Base-by-base conservation (phyloP, 352 stramenopile species). In the Pythium periplocum region DNA sequence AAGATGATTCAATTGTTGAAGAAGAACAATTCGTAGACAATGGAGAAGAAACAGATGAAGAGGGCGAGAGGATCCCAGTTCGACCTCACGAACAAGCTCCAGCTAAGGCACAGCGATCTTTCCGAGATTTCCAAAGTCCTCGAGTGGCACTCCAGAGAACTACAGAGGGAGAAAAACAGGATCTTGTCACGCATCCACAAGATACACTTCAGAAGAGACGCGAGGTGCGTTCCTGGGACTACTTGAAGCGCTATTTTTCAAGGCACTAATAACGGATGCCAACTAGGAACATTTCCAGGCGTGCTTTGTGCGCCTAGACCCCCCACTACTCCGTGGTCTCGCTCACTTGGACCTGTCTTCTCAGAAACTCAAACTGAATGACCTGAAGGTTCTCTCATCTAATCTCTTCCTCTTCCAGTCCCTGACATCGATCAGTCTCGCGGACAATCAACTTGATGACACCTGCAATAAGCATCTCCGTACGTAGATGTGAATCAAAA, bases 401-500 rank as follows among this genome's bases (percentile, higher is more conserved):
- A 65, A 74, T 38, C 42, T 74, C 7, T 71, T 73, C 34, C 38
- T 69, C 9, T 64, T 70, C 8, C 62, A 53, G 34, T 47, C 46
- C 5, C 26, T 75, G 0, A 17, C 48, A 7, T 68, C 58, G 3
- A 52, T 79, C 6, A 66, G 64, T 46, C 51, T 79, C 7, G 53
- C 64, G 3, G 51, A 76, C 51, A 79, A 79, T 48, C 61, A 74
- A 26, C 56, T 76, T n/a, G 66, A 78, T 31, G 58, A 65, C 45
- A 55, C 57, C 6, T 64, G 57, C 38, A 53, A 37, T 40, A 55
- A 55, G 9, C 59, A 73, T 35, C 57, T 78, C 34, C 56, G 66
- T 75, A 52, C 45, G 61, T 31, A 7, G 7, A 17, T 34, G 4
- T 51, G 6, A 38, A 51, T n/a, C 45, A 51, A 32, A n/a, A 9